These are phyloP conservation scores for Dorcoceras hygrometricum DNA, from an alignment of 257 asterid species.

Conservation along the genomic window DNA sequence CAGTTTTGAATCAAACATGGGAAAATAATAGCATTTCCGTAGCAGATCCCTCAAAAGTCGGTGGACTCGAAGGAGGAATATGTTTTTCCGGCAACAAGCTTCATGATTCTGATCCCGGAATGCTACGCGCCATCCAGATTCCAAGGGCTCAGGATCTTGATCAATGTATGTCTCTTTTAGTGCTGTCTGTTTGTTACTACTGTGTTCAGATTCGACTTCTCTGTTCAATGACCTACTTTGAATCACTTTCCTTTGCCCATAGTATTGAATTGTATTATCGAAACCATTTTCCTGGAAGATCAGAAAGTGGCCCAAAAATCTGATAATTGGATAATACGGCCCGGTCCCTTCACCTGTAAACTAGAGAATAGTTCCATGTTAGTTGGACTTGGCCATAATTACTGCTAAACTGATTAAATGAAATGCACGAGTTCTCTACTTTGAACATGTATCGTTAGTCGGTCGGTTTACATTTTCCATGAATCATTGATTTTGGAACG, in stretches of 20 bases:
- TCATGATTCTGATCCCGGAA: conserved; percentile 22
- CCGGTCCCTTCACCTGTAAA: neutral
- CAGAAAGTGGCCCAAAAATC: neutral
- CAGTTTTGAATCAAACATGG: conserved; percentile 32
- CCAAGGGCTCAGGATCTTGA: conserved; percentile 28
- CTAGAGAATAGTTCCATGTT: neutral
- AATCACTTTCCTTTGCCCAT: too few species aligned
- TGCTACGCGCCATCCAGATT: conserved; percentile 21
- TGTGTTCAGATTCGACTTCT: too few species aligned
- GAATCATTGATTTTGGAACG: too few species aligned
- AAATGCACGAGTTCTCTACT: too few species aligned
- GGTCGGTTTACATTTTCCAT: too few species aligned
- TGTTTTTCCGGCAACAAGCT: conserved; percentile 13
- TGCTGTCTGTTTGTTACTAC: too few species aligned
- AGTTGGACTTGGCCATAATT: too few species aligned
- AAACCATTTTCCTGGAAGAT: neutral
- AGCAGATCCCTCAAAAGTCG: conserved; percentile 24
- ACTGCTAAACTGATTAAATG: too few species aligned
- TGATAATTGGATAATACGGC: neutral
- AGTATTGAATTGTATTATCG: too few species aligned
- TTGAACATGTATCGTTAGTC: too few species aligned
- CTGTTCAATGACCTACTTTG: too few species aligned
- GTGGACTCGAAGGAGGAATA: conserved; percentile 9
- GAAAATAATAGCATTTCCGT: conserved; percentile 18
- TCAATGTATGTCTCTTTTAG: conserved; percentile 42